Percentiles rank a stretch among this genome's conserved stretches.
Conservation (phyloP, 257 asterid species). For the Sherardia arvensis region DNA sequence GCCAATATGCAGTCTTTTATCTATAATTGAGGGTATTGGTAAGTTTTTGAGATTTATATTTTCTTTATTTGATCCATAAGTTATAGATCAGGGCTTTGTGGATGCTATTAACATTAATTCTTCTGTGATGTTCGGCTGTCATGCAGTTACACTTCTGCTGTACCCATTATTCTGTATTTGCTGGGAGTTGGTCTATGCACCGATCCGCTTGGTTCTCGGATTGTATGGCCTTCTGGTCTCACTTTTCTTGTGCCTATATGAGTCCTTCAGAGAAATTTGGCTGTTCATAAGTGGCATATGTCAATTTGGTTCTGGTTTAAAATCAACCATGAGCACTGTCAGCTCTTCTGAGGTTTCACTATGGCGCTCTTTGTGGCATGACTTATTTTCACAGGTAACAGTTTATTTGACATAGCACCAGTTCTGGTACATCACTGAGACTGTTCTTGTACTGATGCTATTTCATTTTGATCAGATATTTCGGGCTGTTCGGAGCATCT, state of each 20-base stretch:
- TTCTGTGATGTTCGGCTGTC: slow-evolving; percentile 11
- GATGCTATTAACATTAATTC: slow-evolving; percentile 5
- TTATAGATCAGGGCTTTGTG: neutral
- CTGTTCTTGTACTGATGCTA: neutral
- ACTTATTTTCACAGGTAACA: slow-evolving; percentile 83
- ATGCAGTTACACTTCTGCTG: slow-evolving; percentile 57
- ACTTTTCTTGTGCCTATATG: slow-evolving; percentile 31
- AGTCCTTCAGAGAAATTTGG: slow-evolving; percentile 41
- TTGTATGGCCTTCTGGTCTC: slow-evolving; percentile 40
- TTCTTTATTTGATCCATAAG: neutral
- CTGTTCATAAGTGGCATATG: slow-evolving; percentile 49
- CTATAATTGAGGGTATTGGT: slow-evolving; percentile 53
- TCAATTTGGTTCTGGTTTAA: slow-evolving; percentile 36
- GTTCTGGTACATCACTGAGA: neutral
- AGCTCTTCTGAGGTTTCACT: slow-evolving; percentile 58
- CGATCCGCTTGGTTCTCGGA: slow-evolving; percentile 59
- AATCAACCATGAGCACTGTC: slow-evolving; percentile 61
- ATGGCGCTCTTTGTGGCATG: slow-evolving; percentile 95
- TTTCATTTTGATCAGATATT: slow-evolving; percentile 46
- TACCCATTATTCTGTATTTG: slow-evolving; percentile 74
- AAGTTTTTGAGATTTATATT: slow-evolving; percentile 17
- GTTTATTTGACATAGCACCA: neutral
- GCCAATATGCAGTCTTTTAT: slow-evolving; percentile 56
- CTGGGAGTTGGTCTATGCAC: slow-evolving; percentile 65
- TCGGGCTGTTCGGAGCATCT: slow-evolving; percentile 88